Conservation (phyloP, 2,329 filamentous ascomycete genomes). For the Fusarium penzigii region DNA sequence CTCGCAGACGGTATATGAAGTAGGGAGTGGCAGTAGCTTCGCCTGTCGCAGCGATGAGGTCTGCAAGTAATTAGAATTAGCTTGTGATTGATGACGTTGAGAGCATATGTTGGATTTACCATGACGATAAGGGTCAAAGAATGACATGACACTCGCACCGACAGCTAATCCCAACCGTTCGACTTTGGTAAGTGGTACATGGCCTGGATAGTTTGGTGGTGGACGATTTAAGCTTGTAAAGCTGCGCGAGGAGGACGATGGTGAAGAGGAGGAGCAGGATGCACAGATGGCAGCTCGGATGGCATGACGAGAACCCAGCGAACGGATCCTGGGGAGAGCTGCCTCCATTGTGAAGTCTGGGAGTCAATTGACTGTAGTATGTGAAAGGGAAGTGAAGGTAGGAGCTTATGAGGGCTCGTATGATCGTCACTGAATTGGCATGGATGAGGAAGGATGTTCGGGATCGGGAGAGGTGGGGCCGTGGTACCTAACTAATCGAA, state of each 20-base stretch:
- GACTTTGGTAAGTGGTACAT: conserved; percentile 79
- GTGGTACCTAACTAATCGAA: no score
- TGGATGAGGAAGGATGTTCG: no score
- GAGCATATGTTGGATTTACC: no score
- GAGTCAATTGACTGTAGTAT: no score
- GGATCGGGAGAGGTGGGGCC: no score
- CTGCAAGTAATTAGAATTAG: no score
- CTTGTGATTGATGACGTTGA: no score
- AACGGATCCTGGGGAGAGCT: conserved; percentile 22
- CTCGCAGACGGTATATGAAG: conserved; percentile 88
- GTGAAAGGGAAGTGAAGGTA: no score
- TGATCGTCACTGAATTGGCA: no score
- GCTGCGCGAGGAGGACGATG: no score
- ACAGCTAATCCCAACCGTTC: conserved; percentile 74
- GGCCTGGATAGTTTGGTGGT: conserved; percentile 83
- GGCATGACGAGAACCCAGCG: conserved; percentile 14
- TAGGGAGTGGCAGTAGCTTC: conserved; percentile 93
- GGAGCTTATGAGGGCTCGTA: no score
- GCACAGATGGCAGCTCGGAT: conserved; percentile 24
- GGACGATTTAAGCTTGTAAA: conserved; percentile 89
- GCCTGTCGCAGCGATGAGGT: conserved; percentile 91
- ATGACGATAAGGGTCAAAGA: conserved; percentile 76
- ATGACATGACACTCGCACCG: conserved; percentile 62
- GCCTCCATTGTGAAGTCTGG: conserved; percentile 31
- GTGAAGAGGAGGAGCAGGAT: conserved; percentile 16